phyloP scores from a whole-genome alignment of 2,329 filamentous ascomycete genomes.

The Aspergillus piperis region DNA sequence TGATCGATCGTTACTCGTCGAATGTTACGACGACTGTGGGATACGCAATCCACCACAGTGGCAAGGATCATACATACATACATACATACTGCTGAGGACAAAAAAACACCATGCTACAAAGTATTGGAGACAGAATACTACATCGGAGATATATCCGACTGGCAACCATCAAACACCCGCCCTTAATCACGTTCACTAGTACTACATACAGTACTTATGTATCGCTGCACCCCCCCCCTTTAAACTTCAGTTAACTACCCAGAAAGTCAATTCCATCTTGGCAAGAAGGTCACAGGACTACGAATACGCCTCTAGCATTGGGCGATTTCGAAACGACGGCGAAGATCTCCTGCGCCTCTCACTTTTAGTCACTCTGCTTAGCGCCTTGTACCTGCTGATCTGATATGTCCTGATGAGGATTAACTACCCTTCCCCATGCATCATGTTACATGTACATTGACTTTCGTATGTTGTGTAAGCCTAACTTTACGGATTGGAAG shows the following conservation, averaged over 20 bases:
- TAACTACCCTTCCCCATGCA: background rate
- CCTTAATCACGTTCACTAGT: background rate
- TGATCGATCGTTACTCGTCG: background rate
- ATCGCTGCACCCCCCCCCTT: background rate
- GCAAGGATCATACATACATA: background rate
- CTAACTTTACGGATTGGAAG: too few relatives aligned
- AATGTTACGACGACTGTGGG: conserved; percentile 1
- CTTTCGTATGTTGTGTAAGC: background rate
- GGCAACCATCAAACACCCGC: background rate
- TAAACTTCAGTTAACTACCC: background rate
- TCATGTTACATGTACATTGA: conserved; percentile 9
- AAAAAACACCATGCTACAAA: background rate
- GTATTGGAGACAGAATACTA: background rate
- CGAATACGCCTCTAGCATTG: background rate
- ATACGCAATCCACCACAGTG: background rate
- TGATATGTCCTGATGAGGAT: conserved; percentile 9
- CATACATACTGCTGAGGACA: background rate
- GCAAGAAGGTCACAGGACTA: conserved; percentile 15
- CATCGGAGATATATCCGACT: background rate
- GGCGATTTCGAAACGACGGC: background rate
- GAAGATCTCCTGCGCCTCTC: conserved; percentile 1
- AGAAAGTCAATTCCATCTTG: conserved; percentile 16
- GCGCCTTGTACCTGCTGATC: background rate
- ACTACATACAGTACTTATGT: too few relatives aligned
- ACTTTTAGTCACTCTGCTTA: background rate